Evolutionary conservation across 2,329 filamentous ascomycete species (phyloP).

Genomic region (Remersonia thermophila): DNA sequence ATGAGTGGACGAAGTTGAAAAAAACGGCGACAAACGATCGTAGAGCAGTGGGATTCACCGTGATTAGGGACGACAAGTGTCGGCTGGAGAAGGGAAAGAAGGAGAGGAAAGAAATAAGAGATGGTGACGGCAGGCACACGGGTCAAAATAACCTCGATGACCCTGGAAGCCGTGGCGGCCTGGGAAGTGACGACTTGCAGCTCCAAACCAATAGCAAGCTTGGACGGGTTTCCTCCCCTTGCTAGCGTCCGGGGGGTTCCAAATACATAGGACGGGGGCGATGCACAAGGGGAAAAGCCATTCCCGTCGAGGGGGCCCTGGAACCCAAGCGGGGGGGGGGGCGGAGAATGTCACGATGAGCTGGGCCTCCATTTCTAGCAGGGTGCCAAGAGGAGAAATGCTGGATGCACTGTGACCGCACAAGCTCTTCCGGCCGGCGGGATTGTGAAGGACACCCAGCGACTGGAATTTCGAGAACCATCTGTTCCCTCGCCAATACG

Average conservation of each 20-base stretch:
- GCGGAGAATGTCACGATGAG: too few species aligned
- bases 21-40: constrained; percentile 13
- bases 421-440: too few species aligned
- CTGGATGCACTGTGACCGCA: too few species aligned
- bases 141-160: constrained; percentile 11
- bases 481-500: too few species aligned
- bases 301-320: too few species aligned
- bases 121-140: constrained; percentile 7
- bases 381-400: too few species aligned
- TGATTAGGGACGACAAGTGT: constrained; percentile 2
- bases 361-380: too few species aligned
- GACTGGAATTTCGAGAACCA: too few species aligned
- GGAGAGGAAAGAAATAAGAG: constrained; percentile 11
- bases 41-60: constrained; percentile 12
- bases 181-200: constrained; percentile 1
- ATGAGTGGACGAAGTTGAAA: background rate
- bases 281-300: constrained; percentile 1
- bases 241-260: background rate
- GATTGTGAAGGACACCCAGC: too few species aligned
- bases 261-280: constrained; percentile 9
- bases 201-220: constrained; percentile 10
- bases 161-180: constrained; percentile 6
- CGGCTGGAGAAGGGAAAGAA: constrained; percentile 1
- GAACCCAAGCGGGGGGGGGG: too few species aligned
- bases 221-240: constrained; percentile 5